These are phyloP conservation scores for Syncephalastrum monosporum DNA, from an alignment of 371 early-diverging fungal species.

Conservation along the genomic window DNA sequence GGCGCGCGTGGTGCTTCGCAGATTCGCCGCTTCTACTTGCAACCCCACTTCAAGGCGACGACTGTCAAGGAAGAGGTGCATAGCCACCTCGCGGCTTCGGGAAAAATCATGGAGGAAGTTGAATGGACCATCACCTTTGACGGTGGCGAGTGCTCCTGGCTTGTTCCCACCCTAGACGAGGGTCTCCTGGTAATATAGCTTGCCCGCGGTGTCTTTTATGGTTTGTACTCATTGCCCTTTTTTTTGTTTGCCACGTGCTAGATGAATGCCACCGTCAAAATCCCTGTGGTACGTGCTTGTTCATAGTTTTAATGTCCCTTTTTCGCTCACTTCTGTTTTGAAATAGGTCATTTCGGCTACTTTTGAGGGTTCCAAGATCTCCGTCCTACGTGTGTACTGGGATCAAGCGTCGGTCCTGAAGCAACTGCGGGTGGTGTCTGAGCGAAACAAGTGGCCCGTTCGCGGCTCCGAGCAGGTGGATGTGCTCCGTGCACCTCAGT, in stretches of 20 bases:
- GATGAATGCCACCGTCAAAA: constrained; percentile 32
- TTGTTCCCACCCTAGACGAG: constrained; percentile 34
- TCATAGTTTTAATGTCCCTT: not conserved
- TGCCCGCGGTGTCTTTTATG: constrained; percentile 3
- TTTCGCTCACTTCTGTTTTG: not conserved
- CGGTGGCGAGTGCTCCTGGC: constrained; percentile 38
- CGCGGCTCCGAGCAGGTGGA: constrained; percentile 34
- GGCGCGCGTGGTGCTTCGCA: constrained; percentile 34
- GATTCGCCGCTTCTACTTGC: constrained; percentile 35
- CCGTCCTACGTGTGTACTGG: constrained; percentile 39
- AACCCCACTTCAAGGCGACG: constrained; percentile 29
- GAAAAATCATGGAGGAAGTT: constrained; percentile 40
- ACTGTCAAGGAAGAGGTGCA: constrained; percentile 34
- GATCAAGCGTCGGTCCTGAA: constrained; percentile 47
- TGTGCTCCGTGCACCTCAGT: constrained; percentile 20
- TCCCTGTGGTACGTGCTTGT: constrained; percentile 19
- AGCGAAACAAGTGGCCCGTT: constrained; percentile 36
- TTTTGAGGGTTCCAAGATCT: constrained; percentile 31
- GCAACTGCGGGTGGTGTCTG: constrained; percentile 35
- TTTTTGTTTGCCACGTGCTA: constrained; percentile 17
- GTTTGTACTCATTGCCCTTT: not conserved
- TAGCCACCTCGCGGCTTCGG: constrained; percentile 19
- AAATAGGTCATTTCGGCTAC: constrained; percentile 37
- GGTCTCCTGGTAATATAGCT: constrained; percentile 19
- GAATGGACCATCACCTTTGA: constrained; percentile 43